These are phyloP conservation scores for Effrenium voratum DNA, from an alignment of 73 alveolate species.

Conservation along the genomic window DNA sequence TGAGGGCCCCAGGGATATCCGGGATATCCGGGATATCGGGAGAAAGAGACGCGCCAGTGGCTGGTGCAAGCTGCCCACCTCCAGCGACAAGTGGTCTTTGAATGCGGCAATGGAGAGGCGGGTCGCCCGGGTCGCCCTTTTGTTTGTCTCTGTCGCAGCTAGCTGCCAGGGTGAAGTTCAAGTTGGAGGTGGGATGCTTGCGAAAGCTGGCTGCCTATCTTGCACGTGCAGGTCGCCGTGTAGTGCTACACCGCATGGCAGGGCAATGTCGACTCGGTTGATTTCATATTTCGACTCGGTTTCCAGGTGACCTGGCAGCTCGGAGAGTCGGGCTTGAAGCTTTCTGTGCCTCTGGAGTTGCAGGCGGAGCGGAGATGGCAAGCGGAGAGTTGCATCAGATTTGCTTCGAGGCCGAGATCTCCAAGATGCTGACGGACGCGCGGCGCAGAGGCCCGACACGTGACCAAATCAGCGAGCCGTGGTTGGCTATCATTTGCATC, in stretches of 20 bases:
- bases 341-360: constrained; percentile 79
- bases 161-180: constrained; percentile 79
- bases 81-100: constrained; percentile 87
- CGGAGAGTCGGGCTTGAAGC: constrained; percentile 51
- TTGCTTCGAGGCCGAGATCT: constrained; percentile 55
- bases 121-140: not conserved
- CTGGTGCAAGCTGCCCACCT: constrained; percentile 54
- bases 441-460: constrained; percentile 14
- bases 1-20: no score
- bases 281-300: not conserved
- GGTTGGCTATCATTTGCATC: no score
- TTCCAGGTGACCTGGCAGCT: constrained; percentile 73
- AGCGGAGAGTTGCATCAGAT: not conserved
- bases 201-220: no score
- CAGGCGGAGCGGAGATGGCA: constrained; percentile 8
- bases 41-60: constrained; percentile 83
- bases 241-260: constrained; percentile 52
- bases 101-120: constrained; percentile 83
- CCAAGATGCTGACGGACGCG: constrained; percentile 45
- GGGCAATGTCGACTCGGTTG: not conserved
- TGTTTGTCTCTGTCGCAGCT: not conserved
- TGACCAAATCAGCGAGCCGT: no score
- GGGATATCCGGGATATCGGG: no score
- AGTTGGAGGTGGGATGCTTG: constrained; percentile 70
- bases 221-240: constrained; percentile 72